Conservation (phyloP, 768 basidiomycete genomes). For the Pleurotus platypus region DNA sequence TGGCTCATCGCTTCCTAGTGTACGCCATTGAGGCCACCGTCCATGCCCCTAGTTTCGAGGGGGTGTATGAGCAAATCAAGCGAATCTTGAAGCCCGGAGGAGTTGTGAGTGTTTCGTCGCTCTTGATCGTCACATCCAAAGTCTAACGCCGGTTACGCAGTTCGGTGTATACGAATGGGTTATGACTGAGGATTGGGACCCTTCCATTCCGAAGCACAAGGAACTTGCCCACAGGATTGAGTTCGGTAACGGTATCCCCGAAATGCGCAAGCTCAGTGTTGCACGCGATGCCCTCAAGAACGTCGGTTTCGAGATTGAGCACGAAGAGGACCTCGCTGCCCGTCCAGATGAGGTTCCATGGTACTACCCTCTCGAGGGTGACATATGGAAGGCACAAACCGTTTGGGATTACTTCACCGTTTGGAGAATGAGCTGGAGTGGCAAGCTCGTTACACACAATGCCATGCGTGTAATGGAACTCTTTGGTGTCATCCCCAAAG, state of each 20-base stretch:
- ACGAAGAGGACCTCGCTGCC: slow-evolving; percentile 93
- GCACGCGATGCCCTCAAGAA: slow-evolving; percentile 74
- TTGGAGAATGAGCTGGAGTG: slow-evolving; percentile 88
- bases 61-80: slow-evolving; percentile 90
- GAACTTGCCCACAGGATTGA: slow-evolving; percentile 88
- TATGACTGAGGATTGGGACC: slow-evolving; percentile 96
- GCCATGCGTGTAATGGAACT: slow-evolving; percentile 74
- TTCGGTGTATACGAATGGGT: slow-evolving; percentile 99
- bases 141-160: slow-evolving; percentile 31
- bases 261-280: slow-evolving; percentile 79
- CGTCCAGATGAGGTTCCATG: slow-evolving; percentile 76
- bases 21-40: slow-evolving; percentile 98
- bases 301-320: slow-evolving; percentile 85
- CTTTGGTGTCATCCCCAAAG: slow-evolving; percentile 82
- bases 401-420: slow-evolving; percentile 87
- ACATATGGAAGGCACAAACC: slow-evolving; percentile 90
- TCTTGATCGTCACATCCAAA: background rate
- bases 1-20: slow-evolving; percentile 37
- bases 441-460: slow-evolving; percentile 80
- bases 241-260: slow-evolving; percentile 94
- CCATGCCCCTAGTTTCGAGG: slow-evolving; percentile 94
- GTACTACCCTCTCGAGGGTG: slow-evolving; percentile 98
- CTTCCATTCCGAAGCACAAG: slow-evolving; percentile 83
- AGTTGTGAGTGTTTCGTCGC: slow-evolving; percentile 52
- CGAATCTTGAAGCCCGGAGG: slow-evolving; percentile 97